These are phyloP conservation scores for Arachis hypogaea DNA, from an alignment of 306 rosid species.

Conservation along the genomic window DNA sequence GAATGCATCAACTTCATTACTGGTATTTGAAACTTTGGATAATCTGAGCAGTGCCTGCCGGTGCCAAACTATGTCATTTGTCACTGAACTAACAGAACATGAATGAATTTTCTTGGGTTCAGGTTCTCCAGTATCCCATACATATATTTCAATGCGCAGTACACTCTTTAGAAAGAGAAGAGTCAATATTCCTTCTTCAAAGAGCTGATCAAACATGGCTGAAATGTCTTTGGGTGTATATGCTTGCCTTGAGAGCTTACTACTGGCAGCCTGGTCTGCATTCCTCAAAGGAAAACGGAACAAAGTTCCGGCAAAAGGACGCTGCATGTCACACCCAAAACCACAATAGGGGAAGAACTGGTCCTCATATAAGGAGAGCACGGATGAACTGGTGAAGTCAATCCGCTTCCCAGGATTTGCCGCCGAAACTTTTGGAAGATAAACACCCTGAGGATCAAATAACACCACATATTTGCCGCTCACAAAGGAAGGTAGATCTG, in stretches of 20 bases:
- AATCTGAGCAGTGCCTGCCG: constrained; percentile 82
- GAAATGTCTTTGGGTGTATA: constrained; percentile 78
- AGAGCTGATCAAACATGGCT: constrained; percentile 86
- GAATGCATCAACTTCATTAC: constrained; percentile 70
- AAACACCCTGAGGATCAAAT: constrained; percentile 94
- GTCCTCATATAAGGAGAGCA: constrained; percentile 68
- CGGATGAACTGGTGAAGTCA: constrained; percentile 78
- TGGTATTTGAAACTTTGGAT: constrained; percentile 58
- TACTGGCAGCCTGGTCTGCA: constrained; percentile 67
- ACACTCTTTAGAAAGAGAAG: constrained; percentile 89
- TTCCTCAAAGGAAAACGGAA: constrained; percentile 95
- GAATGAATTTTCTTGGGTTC: constrained; percentile 79
- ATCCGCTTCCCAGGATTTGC: constrained; percentile 97
- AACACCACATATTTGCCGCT: constrained; percentile 89
- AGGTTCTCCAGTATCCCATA: constrained; percentile 70
- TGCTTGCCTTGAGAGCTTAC: constrained; percentile 94
- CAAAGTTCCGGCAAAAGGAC: constrained; percentile 79
- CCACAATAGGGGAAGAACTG: constrained; percentile 92
- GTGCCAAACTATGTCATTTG: constrained; percentile 66
- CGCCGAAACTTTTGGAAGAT: constrained; percentile 86
- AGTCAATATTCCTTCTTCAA: constrained; percentile 81
- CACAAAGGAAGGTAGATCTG: constrained; percentile 97
- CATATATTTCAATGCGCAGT: constrained; percentile 74
- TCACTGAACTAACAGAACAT: constrained; percentile 69
- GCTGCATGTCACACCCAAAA: constrained; percentile 89